A percentile compares a stretch with the other conserved stretches of the same genome.
These are phyloP conservation scores for Xylaria sp. DNA, from an alignment of 2,329 filamentous ascomycete species.

Conservation along the genomic window DNA sequence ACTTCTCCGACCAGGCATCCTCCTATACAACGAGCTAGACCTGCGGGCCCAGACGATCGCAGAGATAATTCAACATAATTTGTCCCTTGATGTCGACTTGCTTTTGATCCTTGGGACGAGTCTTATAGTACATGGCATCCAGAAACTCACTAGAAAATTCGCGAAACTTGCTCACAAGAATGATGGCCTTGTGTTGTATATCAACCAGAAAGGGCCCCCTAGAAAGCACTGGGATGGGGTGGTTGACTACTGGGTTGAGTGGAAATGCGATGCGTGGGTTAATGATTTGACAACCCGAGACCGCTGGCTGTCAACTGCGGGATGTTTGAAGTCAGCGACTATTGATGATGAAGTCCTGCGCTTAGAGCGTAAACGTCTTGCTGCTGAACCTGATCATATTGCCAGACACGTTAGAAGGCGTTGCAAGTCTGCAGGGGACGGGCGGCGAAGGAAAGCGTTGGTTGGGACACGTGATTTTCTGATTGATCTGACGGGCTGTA, in stretches of 20 bases:
- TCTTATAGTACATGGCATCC: conserved; percentile 1
- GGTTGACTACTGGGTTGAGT: conserved; percentile 29
- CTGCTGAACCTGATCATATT: conserved; percentile 24
- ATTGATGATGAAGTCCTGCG: conserved; percentile 26
- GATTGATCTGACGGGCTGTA: background rate
- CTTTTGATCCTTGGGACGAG: conserved; percentile 6
- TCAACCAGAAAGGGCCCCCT: conserved; percentile 22
- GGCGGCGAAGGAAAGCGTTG: conserved; percentile 14
- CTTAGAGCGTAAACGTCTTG: conserved; percentile 21
- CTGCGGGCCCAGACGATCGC: background rate
- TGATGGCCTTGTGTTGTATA: conserved; percentile 18
- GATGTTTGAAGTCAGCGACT: conserved; percentile 24
- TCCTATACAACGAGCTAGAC: conserved; percentile 1
- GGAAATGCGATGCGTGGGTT: conserved; percentile 30
- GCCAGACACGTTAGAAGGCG: conserved; percentile 18
- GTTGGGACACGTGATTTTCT: conserved; percentile 3
- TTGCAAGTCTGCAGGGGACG: conserved; percentile 15
- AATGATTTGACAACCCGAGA: conserved; percentile 27
- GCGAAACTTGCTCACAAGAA: conserved; percentile 3
- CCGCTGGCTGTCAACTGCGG: conserved; percentile 22
- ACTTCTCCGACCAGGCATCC: background rate
- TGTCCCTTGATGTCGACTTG: background rate
- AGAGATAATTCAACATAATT: conserved; percentile 5
- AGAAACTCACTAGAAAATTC: background rate
- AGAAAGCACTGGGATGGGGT: conserved; percentile 27